Base-by-base conservation (phyloP, 208 protist species). In the Eutreptiella sp. region DNA sequence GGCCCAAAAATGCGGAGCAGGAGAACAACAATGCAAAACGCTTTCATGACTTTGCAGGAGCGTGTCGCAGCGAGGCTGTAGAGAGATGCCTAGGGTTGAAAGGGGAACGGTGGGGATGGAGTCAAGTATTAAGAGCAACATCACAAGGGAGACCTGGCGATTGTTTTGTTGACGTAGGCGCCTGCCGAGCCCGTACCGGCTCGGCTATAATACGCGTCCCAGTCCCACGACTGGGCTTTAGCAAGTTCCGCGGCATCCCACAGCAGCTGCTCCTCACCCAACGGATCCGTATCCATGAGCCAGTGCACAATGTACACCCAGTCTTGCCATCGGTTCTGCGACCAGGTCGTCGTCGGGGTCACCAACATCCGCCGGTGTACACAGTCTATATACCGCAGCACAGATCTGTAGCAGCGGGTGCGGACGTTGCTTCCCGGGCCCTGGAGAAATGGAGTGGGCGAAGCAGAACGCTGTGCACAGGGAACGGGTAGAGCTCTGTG, bases 291-390 rank as follows among this genome's bases (percentile, higher is more conserved):
- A n/a, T 57, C 50, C 14, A 19, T 38, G 16, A 57, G 11, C 50
- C 9, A 41, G 9, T 57, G 50, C 16, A 24, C 50, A 34, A 57
- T 57, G 33, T 57, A 57, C 19, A 21, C 33, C 14, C 9, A 38
- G 43, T 57, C 50, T 38, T 57, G 50, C 14, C 24, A 57, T 9
- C 50, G 50, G 43, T 19, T 38, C 43, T 57, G 50, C 11, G 16
- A 26, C 50, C 50, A 57, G 9, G 16, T 19, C 9, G 9, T 9
- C 29, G 24, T 9, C 9, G 50, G 38, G 14, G 50, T 54, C 11
- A n/a, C 24, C 11, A 53, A n/a, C 50, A 57, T 57, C 16, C 50
- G 29, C 14, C 14, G n/a, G 19, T 57, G 24, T 34, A 24, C 24
- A 11, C 11, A 14, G 43, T 11, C 24, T 9, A 57, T 9, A 21